Conservation (phyloP, 2,329 filamentous ascomycete species). For the Hirsutella minnesotensis region DNA sequence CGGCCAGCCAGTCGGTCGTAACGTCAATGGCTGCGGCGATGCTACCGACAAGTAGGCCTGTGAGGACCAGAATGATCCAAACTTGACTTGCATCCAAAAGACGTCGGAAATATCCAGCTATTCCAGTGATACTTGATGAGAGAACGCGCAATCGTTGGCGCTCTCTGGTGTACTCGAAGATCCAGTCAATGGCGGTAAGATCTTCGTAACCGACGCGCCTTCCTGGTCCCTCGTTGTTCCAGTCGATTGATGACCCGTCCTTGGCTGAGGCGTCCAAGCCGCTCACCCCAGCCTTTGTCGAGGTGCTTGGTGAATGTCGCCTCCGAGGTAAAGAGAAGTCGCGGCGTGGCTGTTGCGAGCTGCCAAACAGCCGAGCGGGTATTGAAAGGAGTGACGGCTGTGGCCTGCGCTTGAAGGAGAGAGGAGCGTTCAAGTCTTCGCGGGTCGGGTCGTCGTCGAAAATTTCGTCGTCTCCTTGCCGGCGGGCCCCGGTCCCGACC, state of each 20-base stretch:
- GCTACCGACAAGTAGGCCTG: conserved; percentile 70
- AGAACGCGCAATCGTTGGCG: conserved; percentile 75
- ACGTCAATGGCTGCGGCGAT: conserved; percentile 86
- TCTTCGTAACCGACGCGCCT: conserved; percentile 90
- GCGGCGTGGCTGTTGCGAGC: neutral
- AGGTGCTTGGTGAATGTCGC: neutral
- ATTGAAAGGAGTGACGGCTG: conserved; percentile 36
- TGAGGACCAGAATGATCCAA: conserved; percentile 80
- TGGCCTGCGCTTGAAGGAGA: conserved; percentile 63
- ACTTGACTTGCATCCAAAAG: conserved; percentile 79
- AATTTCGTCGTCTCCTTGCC: conserved; percentile 23
- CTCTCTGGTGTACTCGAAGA: conserved; percentile 97
- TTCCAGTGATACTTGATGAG: conserved; percentile 52
- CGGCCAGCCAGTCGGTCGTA: conserved; percentile 83
- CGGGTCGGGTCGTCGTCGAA: neutral
- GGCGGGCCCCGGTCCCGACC: conserved; percentile 39
- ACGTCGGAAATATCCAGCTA: conserved; percentile 61
- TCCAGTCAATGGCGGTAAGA: conserved; percentile 97
- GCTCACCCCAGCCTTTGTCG: neutral
- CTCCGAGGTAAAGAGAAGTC: conserved; percentile 12
- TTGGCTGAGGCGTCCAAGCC: conserved; percentile 24
- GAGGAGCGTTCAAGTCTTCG: conserved; percentile 22
- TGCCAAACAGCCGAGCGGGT: conserved; percentile 26
- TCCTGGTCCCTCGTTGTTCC: conserved; percentile 83
- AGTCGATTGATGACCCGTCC: conserved; percentile 51